phyloP scores from a whole-genome alignment of 441 rosid species.

The Viola pubescens region DNA sequence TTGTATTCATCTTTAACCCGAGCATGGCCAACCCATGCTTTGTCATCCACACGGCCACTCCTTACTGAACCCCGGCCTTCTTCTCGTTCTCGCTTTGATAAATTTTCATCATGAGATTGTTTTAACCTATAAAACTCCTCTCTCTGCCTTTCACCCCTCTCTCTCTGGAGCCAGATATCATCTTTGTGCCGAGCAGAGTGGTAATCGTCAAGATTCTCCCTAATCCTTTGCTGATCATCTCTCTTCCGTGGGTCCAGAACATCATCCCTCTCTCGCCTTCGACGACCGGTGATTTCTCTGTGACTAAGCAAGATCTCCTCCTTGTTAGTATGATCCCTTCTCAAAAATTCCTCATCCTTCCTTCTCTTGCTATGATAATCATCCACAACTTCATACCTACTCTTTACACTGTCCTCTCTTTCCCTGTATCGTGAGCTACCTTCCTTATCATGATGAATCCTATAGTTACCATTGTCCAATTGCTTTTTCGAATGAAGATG shows the following conservation, averaged over 20 bases:
- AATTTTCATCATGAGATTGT: constrained; percentile 49
- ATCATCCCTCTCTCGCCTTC: constrained; percentile 77
- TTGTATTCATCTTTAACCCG: constrained; percentile 60
- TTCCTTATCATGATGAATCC: constrained; percentile 53
- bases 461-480: constrained; percentile 55
- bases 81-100: constrained; percentile 62
- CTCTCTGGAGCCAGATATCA: constrained; percentile 62
- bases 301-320: constrained; percentile 53
- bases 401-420: constrained; percentile 52
- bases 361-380: constrained; percentile 70
- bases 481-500: constrained; percentile 55
- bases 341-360: constrained; percentile 64
- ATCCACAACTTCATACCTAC: constrained; percentile 46
- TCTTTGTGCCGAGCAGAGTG: constrained; percentile 72
- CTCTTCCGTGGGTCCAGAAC: constrained; percentile 58
- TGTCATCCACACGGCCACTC: constrained; percentile 72
- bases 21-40: constrained; percentile 43
- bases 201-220: constrained; percentile 66
- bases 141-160: constrained; percentile 63
- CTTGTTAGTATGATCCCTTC: constrained; percentile 58
- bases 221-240: constrained; percentile 69
- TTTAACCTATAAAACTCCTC: constrained; percentile 58
- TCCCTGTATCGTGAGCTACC: constrained; percentile 43
- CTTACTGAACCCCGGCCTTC: constrained; percentile 47
- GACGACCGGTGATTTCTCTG: constrained; percentile 58